phyloP scores from a whole-genome alignment of 306 rosid genomes.

The Malus asiatica region DNA sequence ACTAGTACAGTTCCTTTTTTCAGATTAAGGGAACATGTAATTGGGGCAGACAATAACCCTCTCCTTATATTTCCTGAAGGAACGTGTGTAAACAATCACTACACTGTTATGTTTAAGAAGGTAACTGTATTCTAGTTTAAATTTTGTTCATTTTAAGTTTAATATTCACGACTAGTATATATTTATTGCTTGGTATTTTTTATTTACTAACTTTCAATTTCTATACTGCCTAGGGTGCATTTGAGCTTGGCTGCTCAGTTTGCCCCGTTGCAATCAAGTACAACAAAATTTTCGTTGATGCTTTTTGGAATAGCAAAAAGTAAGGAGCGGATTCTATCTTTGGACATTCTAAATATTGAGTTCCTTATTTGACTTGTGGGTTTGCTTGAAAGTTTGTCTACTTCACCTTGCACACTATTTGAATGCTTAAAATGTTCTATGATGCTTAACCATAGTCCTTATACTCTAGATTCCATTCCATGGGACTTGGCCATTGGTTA shows the following conservation, averaged over 20 bases:
- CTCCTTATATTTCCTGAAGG: conserved; percentile 99
- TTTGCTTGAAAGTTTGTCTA: background rate
- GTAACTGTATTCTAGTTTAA: conserved; percentile 26
- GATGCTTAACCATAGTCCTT: background rate
- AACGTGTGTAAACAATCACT: conserved; percentile 96
- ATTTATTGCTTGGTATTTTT: conserved; percentile 4
- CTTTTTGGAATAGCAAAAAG: conserved; percentile 98
- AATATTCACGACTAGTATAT: background rate
- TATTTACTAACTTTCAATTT: conserved; percentile 7
- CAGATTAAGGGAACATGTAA: conserved; percentile 88
- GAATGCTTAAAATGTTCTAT: background rate
- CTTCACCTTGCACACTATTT: background rate
- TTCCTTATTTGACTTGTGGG: background rate
- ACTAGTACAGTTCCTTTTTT: conserved; percentile 11
- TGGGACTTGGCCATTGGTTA: background rate
- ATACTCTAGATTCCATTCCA: background rate
- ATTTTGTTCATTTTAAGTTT: background rate
- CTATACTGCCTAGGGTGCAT: conserved; percentile 69
- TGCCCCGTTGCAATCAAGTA: conserved; percentile 94
- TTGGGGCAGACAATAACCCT: conserved; percentile 81
- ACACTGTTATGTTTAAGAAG: conserved; percentile 97
- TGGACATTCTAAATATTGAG: background rate
- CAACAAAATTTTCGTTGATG: conserved; percentile 95
- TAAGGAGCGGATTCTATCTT: conserved; percentile 35
- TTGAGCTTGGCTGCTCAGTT: conserved; percentile 91